phyloP scores from a whole-genome alignment of 108 stramenopile species.

The Schizochytrium sp. region DNA sequence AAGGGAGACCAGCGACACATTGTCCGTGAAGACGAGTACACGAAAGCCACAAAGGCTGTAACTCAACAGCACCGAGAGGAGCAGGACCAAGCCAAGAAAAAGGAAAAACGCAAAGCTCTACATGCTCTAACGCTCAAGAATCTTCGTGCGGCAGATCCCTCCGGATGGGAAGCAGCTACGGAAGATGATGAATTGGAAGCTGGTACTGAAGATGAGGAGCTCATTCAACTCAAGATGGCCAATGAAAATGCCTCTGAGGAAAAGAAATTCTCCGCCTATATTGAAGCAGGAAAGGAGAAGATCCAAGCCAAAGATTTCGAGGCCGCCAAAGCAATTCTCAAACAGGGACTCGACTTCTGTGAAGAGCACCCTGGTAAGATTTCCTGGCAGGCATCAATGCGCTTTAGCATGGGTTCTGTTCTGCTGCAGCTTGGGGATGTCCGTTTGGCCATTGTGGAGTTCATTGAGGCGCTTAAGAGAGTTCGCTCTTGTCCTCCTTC shows the following conservation, averaged over 20 bases:
- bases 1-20: neutral
- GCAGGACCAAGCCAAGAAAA: neutral
- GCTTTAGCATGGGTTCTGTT: slow-evolving; percentile 1
- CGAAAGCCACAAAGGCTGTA: neutral
- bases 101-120: neutral
- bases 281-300: neutral
- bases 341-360: slow-evolving; percentile 31
- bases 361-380: neutral
- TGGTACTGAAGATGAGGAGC: neutral
- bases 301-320: neutral
- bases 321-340: slow-evolving; percentile 15
- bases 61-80: neutral
- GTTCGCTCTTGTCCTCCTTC: neutral
- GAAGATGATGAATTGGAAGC: neutral
- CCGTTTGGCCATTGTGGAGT: slow-evolving; percentile 11
- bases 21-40: neutral
- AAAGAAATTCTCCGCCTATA: neutral
- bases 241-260: neutral
- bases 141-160: slow-evolving; percentile 5
- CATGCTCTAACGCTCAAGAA: slow-evolving; percentile 20
- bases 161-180: slow-evolving; percentile 32
- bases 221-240: neutral
- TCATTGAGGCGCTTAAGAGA: neutral
- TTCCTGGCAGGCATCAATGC: slow-evolving; percentile 13
- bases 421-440: slow-evolving; percentile 38